Base-by-base conservation (phyloP, 1,284 basidiomycete species). In the Tremellales sp. region DNA sequence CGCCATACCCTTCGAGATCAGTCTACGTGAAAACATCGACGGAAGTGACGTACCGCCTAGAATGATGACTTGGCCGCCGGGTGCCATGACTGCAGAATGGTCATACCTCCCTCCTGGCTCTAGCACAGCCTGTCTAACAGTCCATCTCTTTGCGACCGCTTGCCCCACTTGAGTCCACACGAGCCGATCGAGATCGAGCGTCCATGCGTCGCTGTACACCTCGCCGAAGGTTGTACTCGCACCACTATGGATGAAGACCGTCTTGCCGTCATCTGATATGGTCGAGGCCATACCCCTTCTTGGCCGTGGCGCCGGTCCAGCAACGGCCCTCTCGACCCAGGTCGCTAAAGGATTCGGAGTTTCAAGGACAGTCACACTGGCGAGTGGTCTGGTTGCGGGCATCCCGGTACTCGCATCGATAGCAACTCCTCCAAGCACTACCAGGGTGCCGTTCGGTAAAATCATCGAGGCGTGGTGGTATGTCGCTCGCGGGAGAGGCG, bases 31-130 rank as follows among this genome's bases (percentile, higher is more conserved):
- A n/a, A n/a, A n/a, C n/a, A n/a, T n/a, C n/a, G n/a, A n/a, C n/a
- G n/a, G n/a, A n/a, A n/a, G n/a, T n/a, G n/a, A 75, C 84, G 60
- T 61, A 89, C 88, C 89, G 63, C 88, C 89, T 43, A 83, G 83
- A 61, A 91, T 83, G 11, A 89, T 67, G 13, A 89, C 82, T 53
- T 82, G 77, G 12, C 54, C 59, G 17, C 77, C 73, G 6, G 82
- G 84, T 29, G 79, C 77, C 40, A 77, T 75, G 4, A 84, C 77
- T 10, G 85, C 86, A 55, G 83, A 81, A 64, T 89, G 87, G 68
- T 89, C 86, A 43, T 79, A 80, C 40, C 87, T 77, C 15, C 78
- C 64, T 2, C 84, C 84, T 1, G 76, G 71, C 6, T 83, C 77
- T 53, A 66, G 5, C 12, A 21, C 29, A 8, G 15, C 15, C 29